Base-by-base conservation (phyloP, 768 basidiomycete genomes). In the Leccinum fibrillosum region DNA sequence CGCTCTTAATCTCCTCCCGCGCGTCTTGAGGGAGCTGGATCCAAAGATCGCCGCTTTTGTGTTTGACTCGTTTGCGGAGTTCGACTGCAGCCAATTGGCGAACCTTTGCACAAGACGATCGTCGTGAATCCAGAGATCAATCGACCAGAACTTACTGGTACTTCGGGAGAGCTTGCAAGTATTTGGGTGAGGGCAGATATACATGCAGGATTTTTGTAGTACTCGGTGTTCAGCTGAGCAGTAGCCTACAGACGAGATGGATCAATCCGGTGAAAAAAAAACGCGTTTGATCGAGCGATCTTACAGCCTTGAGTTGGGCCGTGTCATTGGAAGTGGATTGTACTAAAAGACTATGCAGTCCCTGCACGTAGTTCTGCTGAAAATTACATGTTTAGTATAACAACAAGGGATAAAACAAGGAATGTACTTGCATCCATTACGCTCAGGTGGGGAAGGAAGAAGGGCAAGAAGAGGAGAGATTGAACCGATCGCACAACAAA, bases 31-130 rank as follows among this genome's bases (percentile, higher is more conserved):
- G 75, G 28, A 92, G 80, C 56, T 82, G 77, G 19, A 84, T 77
- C 97, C 97, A 99, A 32, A 95, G 74, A 70, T 82, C 84, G 52
- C 89, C 90, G 64, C 88, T 90, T 66, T 88, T 88, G 70, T 86
- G 82, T 26, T 81, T 72, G 59, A 98, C 84, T 57, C 96, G 90
- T 80, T 99, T 99, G 66, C 96, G 84, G 71, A 98, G 81, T 76
- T 99, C 97, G 55, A 98, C 94, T 8, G 95, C 94, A 50, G 95
- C 92, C 21, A 99, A 83, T 85, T 99, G 97, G 60, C 94, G 91
- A 62, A 98, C 86, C 95, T 99, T 53, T 25, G 12, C 1, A 52
- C 12, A 44, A 49, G 9, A 23, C 26, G 35, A 56, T 56, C 53
- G 39, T 30, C n/a, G 39, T 58, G 39, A 53, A 64, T 55, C 47